Evolutionary conservation across 257 asterid genomes (phyloP).

Genomic region (Anisodus acutangulus): DNA sequence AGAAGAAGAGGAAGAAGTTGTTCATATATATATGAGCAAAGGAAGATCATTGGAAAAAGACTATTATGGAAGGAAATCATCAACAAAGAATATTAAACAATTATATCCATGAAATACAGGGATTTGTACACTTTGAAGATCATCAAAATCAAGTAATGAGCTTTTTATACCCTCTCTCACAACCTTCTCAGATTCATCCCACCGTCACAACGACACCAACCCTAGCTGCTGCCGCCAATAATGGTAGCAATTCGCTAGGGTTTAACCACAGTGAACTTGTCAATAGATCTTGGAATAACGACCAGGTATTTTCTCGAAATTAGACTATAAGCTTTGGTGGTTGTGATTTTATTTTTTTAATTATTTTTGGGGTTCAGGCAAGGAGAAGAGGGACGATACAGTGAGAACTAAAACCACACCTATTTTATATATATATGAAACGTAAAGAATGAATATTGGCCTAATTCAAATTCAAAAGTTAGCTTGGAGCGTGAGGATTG

Average conservation of each 20-base stretch:
- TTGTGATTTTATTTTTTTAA: too few species aligned
- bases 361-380: not conserved
- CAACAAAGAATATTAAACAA: constrained; percentile 49
- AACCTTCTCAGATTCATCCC: constrained; percentile 36
- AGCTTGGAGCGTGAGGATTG: too few species aligned
- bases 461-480: too few species aligned
- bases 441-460: too few species aligned
- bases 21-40: constrained; percentile 13
- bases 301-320: constrained; percentile 48
- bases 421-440: too few species aligned
- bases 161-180: constrained; percentile 50
- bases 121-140: constrained; percentile 67
- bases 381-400: not conserved
- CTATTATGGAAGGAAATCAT: constrained; percentile 56
- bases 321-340: constrained; percentile 23
- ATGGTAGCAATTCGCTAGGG: constrained; percentile 48
- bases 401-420: not conserved
- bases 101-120: constrained; percentile 57
- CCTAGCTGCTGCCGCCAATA: constrained; percentile 33
- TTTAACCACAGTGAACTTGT: constrained; percentile 46
- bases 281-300: constrained; percentile 64
- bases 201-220: constrained; percentile 26
- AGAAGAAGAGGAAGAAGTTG: constrained; percentile 30
- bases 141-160: constrained; percentile 60
- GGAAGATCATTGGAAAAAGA: constrained; percentile 22